Evolutionary conservation across 768 basidiomycete genomes (phyloP).

Genomic region (Epithele typhae): DNA sequence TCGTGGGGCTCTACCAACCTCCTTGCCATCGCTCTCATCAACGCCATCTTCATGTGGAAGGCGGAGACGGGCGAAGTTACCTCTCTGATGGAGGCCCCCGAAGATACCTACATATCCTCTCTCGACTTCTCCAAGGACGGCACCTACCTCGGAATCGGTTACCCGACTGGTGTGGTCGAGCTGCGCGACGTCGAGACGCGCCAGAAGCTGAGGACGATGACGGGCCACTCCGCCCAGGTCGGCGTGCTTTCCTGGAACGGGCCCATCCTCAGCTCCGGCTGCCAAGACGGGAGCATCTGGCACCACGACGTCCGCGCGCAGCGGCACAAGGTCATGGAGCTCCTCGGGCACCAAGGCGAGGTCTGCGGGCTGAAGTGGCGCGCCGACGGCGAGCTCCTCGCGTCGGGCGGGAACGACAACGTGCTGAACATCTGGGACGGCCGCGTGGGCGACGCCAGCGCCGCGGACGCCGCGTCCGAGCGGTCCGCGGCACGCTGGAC

Average conservation of each 20-base stretch:
- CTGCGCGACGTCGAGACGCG: conserved; percentile 89
- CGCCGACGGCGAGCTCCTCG: conserved; percentile 81
- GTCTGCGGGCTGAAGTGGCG: conserved; percentile 93
- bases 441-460: conserved; percentile 34
- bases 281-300: conserved; percentile 92
- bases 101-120: conserved; percentile 70
- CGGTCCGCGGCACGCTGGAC: conserved; percentile 41
- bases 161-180: conserved; percentile 82
- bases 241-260: conserved; percentile 85
- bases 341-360: conserved; percentile 87
- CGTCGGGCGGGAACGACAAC: conserved; percentile 96
- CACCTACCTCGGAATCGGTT: conserved; percentile 76
- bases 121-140: conserved; percentile 81
- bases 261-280: conserved; percentile 83
- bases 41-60: conserved; percentile 89
- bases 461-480: conserved; percentile 5
- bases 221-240: conserved; percentile 78
- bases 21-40: conserved; percentile 86
- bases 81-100: conserved; percentile 70
- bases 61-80: conserved; percentile 86
- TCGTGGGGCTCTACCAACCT: conserved; percentile 85
- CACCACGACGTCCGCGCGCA: conserved; percentile 89
- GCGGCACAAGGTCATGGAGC: conserved; percentile 83
- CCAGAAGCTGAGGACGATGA: conserved; percentile 86
- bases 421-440: conserved; percentile 98